Conservation (phyloP, 345 rosid species). For the Erysimum cheiranthoides region DNA sequence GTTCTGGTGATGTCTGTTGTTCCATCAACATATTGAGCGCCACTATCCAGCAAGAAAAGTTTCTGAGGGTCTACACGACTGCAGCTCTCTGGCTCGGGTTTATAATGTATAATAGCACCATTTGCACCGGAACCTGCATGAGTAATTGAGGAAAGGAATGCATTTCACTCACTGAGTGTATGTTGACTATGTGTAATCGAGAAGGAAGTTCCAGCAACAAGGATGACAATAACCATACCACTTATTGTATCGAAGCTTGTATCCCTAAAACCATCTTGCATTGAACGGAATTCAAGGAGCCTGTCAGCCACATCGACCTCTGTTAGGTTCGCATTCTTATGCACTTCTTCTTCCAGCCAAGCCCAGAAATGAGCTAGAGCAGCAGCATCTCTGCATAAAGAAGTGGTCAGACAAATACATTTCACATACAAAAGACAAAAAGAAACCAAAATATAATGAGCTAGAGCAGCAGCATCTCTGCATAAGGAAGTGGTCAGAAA, state of each 20-base stretch:
- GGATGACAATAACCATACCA: constrained; percentile 57
- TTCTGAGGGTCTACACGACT: constrained; percentile 76
- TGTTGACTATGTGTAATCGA: neutral
- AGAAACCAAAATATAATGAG: constrained; percentile 44
- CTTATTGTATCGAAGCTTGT: constrained; percentile 97
- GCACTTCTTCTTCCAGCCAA: constrained; percentile 90
- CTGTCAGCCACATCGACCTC: constrained; percentile 90
- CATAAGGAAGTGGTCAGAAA: no score
- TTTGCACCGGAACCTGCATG: constrained; percentile 90
- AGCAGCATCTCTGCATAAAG: constrained; percentile 84
- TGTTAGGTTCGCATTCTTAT: constrained; percentile 62
- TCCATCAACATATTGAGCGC: constrained; percentile 96
- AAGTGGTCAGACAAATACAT: constrained; percentile 16
- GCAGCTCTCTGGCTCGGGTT: constrained; percentile 82
- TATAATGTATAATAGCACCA: constrained; percentile 95
- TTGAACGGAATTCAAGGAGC: constrained; percentile 85
- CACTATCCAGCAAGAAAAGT: constrained; percentile 87
- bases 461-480: constrained; percentile 44
- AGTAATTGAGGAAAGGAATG: constrained; percentile 5
- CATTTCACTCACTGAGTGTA: constrained; percentile 16
- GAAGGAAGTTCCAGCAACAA: constrained; percentile 27
- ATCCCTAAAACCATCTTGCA: constrained; percentile 83
- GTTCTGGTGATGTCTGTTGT: constrained; percentile 98
- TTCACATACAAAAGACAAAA: neutral
- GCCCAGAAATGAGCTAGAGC: constrained; percentile 91